Base-by-base conservation (phyloP, 164 flowering plant genomes). In the Piper betle region DNA sequence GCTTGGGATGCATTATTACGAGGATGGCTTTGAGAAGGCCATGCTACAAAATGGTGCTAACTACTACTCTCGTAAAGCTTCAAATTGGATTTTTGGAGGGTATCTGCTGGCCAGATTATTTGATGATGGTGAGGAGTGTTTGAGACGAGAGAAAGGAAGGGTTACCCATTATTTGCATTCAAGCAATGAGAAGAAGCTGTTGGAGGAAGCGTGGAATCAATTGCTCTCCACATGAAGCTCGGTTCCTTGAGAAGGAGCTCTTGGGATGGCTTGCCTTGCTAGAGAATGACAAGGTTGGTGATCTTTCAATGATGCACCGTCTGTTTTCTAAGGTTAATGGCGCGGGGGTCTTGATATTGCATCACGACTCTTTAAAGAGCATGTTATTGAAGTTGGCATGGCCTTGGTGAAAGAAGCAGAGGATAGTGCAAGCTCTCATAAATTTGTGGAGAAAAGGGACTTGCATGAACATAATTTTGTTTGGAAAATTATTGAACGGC, bases 321-420 rank as follows among this genome's bases (percentile, higher is more conserved):
- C 90, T 92, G 15, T 89, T 84, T 66, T 76, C 70, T 40, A 82
- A 79, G 70, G 81, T 92, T 60, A n/a, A n/a, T n/a, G n/a, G 84
- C 83, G 41, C 71, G 68, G 60, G 98, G 97, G 4, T n/a, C 60
- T 92, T 39, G 98, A 92, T 16, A 96, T 91, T 2, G 87, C 89
- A 60, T 80, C 91, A 37, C 72, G 56, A 57, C 84, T 85, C 37
- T 92, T 92, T 67, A 92, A 89, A 68, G 93, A 82, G 92, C 98
- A 89, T 80, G 87, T 92, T 66, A 84, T 88, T 63, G 86, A 83
- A 57, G 94, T 89, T 74, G 98, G 98, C 52, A 87, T 82, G 6
- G 84, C 96, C 52, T 79, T 92, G 81, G 91, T 92, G 58, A 83
- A 92, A 73, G 94, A 81, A 64, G 98, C 98, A 18, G 97, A 92